phyloP scores from a whole-genome alignment of 306 rosid species.

The peach (Prunus persica) region DNA sequence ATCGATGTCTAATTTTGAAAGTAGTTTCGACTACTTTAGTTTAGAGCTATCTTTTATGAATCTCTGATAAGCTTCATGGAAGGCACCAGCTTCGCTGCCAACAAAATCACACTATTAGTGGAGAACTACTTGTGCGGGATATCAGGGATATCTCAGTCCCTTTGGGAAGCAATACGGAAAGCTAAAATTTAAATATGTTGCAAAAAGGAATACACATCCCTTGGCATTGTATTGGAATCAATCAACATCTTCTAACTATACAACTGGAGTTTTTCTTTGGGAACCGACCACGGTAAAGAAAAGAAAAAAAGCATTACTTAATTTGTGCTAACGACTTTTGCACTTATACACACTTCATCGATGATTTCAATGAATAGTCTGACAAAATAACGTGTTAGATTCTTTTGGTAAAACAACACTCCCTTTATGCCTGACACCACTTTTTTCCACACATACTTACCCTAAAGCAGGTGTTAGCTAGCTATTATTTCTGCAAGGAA shows the following conservation, averaged over 20 bases:
- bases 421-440: neutral
- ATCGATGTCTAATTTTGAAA: neutral
- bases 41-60: neutral
- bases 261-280: neutral
- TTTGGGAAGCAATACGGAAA: slow-evolving; percentile 34
- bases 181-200: neutral
- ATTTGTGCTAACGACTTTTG: neutral
- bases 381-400: neutral
- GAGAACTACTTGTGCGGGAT: slow-evolving; percentile 29
- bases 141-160: slow-evolving; percentile 41
- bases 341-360: neutral
- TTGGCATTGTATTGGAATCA: neutral
- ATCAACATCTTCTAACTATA: slow-evolving; percentile 1
- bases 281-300: neutral
- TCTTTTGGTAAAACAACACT: neutral
- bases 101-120: neutral
- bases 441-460: neutral
- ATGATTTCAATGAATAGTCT: neutral
- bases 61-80: neutral
- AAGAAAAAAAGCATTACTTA: neutral
- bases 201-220: slow-evolving; percentile 3
- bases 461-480: neutral
- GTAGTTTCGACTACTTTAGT: neutral
- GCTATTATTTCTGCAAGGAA: neutral
- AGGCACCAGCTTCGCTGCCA: neutral